phyloP scores from a whole-genome alignment of 805 yeast species.

The Sungouiozyma ichnusensis region DNA sequence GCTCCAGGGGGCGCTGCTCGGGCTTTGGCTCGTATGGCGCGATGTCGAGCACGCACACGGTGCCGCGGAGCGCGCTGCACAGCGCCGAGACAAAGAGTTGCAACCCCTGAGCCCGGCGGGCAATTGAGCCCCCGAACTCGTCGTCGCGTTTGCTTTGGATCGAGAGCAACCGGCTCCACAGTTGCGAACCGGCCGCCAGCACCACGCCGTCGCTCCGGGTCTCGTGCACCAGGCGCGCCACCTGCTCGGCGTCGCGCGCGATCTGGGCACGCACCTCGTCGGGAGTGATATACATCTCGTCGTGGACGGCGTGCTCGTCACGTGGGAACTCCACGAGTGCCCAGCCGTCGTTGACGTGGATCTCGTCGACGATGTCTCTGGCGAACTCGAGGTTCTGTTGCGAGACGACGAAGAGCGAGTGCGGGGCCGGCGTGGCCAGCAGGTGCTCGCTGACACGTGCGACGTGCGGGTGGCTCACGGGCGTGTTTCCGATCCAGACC shows the following conservation, averaged over 20 bases:
- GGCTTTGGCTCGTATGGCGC: not conserved
- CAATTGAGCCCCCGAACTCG: not conserved
- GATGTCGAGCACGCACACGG: not conserved
- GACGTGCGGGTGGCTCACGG: not conserved
- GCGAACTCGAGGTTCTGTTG: not conserved
- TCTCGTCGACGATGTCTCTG: not conserved
- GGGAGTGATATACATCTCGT: not conserved
- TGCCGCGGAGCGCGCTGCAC: not conserved
- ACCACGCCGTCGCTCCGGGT: not conserved
- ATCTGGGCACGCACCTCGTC: not conserved
- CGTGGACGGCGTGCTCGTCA: not conserved
- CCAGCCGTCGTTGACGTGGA: not conserved
- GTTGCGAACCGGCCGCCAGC: not conserved
- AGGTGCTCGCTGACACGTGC: not conserved
- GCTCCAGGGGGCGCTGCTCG: too few relatives aligned
- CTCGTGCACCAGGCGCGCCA: not conserved
- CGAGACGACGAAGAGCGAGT: not conserved
- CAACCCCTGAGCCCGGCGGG: not conserved
- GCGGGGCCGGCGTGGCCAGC: not conserved
- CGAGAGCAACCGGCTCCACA: not conserved
- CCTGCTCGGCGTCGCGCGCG: not conserved
- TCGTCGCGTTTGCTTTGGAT: not conserved
- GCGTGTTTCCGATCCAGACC: not conserved
- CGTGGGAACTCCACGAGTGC: not conserved
- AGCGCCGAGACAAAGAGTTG: not conserved